Base-by-base conservation (phyloP, 495 filamentous ascomycete species). In the Penicillium bovifimosum region DNA sequence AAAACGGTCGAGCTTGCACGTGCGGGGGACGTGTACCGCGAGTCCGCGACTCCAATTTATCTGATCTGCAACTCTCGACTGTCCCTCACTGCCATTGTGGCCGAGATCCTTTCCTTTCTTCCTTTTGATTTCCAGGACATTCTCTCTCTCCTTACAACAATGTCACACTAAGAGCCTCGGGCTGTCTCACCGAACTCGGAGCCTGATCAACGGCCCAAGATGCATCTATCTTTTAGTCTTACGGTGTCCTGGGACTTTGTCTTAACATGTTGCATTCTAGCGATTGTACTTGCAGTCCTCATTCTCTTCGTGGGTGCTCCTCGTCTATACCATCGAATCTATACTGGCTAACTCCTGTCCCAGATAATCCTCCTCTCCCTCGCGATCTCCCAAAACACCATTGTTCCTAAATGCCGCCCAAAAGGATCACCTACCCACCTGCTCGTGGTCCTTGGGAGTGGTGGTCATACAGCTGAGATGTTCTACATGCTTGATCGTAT, bases 401-500 rank as follows among this genome's bases (percentile, higher is more conserved):
- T 41, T 28, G 57, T 72, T 9, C 58, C 66, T 18, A 66, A 65
- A 65, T 60, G 60, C 49, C 72, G 69, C 41, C 47, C 53, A 11
- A 61, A 41, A 31, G 38, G 61, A 42, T 45, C 59, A 10, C 75
- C 79, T 18, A 78, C 81, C 29, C 91, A 90, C 66, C 74, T 93
- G 41, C 74, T 96, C 20, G 77, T 95, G 50, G 81, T 96, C 45
- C 85, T 96, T 46, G 93, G 93, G 34, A 92, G 87, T 26, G 93
- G 93, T 50, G 93, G 93, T 5, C 93, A 98, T 73, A 96, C 92
- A 1, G 81, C 88, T 10, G 93, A 98, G 73, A 95, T 97, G 88
- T 73, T 96, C 39, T 81, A 84, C 53, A 84, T 95, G 69, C 76
- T 97, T 20, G 66, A 76, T 20, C 72, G 76, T 26, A 69, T 72